Conservation (phyloP, 2,329 filamentous ascomycete species). For the Trichocomaceae sp. region DNA sequence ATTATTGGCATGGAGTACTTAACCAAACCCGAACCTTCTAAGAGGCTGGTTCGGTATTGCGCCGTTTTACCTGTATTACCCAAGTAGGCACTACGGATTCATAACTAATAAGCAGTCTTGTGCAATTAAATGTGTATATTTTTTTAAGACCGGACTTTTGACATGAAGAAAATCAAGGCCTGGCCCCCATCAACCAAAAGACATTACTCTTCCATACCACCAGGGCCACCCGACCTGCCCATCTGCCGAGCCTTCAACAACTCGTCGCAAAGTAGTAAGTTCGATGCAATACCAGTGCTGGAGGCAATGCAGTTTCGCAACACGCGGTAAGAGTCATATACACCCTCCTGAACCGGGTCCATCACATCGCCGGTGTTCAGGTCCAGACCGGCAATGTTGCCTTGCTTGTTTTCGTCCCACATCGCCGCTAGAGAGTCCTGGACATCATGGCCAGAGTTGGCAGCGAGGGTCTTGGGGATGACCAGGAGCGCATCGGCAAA, state of each 20-base stretch:
- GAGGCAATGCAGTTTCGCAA: conserved; percentile 89
- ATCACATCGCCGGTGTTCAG: conserved; percentile 83
- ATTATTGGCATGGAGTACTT: not conserved
- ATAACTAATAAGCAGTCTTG: not conserved
- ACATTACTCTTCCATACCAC: conserved; percentile 36
- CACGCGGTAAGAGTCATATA: conserved; percentile 95
- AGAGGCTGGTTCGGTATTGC: too few species aligned
- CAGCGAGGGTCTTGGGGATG: conserved; percentile 94
- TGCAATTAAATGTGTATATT: not conserved
- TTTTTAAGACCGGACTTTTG: not conserved
- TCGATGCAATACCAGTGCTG: conserved; percentile 89
- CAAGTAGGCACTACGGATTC: not conserved
- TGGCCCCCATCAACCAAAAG: not conserved
- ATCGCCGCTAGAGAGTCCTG: conserved; percentile 81
- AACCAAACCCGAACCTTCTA: too few species aligned
- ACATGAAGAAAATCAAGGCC: not conserved
- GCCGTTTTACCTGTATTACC: too few species aligned
- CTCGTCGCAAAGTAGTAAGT: conserved; percentile 92
- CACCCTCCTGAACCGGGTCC: conserved; percentile 86
- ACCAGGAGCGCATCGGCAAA: conserved; percentile 92
- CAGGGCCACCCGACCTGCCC: conserved; percentile 47
- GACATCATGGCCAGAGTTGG: conserved; percentile 92
- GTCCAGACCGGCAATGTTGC: conserved; percentile 47
- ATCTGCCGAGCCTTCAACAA: conserved; percentile 97
- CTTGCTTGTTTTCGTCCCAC: conserved; percentile 51